Conservation (phyloP, 2,329 filamentous ascomycete genomes). For the Cytospora piceae region DNA sequence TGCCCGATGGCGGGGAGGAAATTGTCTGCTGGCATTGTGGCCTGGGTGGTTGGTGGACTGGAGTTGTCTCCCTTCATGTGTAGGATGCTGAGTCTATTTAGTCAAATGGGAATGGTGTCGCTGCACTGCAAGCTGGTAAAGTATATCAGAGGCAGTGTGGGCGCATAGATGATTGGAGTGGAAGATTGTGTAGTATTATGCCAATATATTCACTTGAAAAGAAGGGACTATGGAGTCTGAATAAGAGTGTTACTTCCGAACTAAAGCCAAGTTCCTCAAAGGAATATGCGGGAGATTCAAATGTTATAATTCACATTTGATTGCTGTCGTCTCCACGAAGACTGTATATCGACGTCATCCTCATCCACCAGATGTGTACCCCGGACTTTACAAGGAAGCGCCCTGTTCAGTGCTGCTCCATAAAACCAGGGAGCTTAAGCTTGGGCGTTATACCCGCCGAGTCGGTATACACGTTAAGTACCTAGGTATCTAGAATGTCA, state of each 20-base stretch:
- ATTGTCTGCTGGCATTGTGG: conserved; percentile 34
- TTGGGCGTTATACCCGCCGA: too few relatives aligned
- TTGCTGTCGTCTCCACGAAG: background rate
- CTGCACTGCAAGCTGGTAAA: background rate
- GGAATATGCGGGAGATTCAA: background rate
- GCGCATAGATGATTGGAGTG: background rate
- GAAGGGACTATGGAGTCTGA: background rate
- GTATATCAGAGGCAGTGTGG: background rate
- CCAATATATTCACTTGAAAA: too few relatives aligned
- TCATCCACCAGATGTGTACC: background rate
- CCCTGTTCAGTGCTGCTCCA: background rate
- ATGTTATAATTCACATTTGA: background rate
- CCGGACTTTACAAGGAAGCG: background rate
- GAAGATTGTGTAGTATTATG: background rate
- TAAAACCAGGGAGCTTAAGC: background rate
- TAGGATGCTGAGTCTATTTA: background rate
- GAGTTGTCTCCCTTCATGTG: background rate
- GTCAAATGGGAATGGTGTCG: background rate
- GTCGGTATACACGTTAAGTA: too few relatives aligned
- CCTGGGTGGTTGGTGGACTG: background rate
- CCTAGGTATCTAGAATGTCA: too few relatives aligned
- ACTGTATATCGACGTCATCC: background rate
- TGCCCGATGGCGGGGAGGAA: conserved; percentile 77
- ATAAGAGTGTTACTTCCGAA: background rate
- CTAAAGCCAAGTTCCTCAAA: background rate